These are phyloP conservation scores for Yamadazyma diddensiae DNA, from an alignment of 1,139 yeast genomes.

Conservation along the genomic window DNA sequence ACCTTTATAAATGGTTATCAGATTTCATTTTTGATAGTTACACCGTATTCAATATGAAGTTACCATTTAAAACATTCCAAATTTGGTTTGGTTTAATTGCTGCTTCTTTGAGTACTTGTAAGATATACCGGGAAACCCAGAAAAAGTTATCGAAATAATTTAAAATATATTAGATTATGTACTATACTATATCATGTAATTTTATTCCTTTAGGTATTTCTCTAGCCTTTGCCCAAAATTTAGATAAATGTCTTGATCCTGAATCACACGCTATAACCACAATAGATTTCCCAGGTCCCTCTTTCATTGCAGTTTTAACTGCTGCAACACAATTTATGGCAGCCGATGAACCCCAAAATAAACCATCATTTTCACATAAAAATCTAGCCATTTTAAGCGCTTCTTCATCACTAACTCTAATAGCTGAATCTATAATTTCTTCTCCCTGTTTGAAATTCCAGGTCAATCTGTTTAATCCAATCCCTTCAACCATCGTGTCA, in stretches of 20 bases:
- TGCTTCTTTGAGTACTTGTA: constrained; percentile 35
- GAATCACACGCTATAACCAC: constrained; percentile 94
- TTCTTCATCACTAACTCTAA: constrained; percentile 73
- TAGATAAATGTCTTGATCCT: constrained; percentile 84
- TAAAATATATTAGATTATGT: too few relatives aligned
- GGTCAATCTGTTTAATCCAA: constrained; percentile 85
- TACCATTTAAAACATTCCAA: constrained; percentile 45
- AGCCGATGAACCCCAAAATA: constrained; percentile 88
- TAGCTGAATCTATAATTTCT: constrained; percentile 67
- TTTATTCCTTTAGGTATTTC: constrained; percentile 20
- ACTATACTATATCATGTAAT: constrained; percentile 25
- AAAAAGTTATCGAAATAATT: constrained; percentile 1
- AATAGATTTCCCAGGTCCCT: constrained; percentile 64
- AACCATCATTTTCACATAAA: constrained; percentile 78
- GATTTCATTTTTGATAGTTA: constrained; percentile 44
- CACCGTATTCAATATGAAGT: constrained; percentile 38
- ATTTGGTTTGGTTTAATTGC: constrained; percentile 51
- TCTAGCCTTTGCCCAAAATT: constrained; percentile 80
- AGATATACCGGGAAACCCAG: constrained; percentile 41
- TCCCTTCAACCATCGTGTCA: constrained; percentile 91
- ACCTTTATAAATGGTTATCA: constrained; percentile 38
- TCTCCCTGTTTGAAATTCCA: constrained; percentile 77
- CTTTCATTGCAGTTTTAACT: constrained; percentile 54
- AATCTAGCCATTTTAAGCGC: constrained; percentile 87
- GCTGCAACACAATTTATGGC: constrained; percentile 95